Evolutionary conservation across 2,329 filamentous ascomycete genomes (phyloP).

Genomic region (Venturia nashicola): DNA sequence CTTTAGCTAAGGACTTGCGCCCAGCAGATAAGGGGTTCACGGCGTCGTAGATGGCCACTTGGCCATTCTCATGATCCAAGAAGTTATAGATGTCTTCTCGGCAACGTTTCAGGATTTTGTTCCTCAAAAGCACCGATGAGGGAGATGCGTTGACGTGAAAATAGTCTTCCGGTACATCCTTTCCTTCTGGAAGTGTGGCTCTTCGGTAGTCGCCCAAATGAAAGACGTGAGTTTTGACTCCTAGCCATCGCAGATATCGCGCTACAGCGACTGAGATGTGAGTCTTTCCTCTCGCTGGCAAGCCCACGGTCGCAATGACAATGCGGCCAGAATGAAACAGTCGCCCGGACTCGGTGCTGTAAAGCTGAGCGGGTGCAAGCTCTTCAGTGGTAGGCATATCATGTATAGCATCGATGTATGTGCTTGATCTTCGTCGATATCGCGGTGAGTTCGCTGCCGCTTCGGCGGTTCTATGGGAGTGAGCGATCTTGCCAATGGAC

Average conservation of each 20-base stretch:
- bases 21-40: conserved; percentile 84
- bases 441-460: conserved; percentile 82
- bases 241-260: conserved; percentile 90
- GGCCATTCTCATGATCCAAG: conserved; percentile 91
- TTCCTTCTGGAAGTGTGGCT: conserved; percentile 72
- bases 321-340: conserved; percentile 96
- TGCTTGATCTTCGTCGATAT: conserved; percentile 86
- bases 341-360: conserved; percentile 93
- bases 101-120: conserved; percentile 96
- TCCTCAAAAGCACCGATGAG: conserved; percentile 79
- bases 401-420: conserved; percentile 94
- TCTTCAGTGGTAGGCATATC: conserved; percentile 74
- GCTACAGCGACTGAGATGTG: conserved; percentile 94
- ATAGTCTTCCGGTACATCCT: conserved; percentile 88
- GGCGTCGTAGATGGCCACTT: conserved; percentile 96
- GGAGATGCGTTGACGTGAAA: conserved; percentile 94
- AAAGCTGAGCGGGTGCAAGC: conserved; percentile 89
- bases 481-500: conserved; percentile 10
- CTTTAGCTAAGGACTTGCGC: conserved; percentile 75
- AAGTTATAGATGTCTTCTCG: conserved; percentile 95
- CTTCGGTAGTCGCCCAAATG: conserved; percentile 93
- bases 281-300: conserved; percentile 93
- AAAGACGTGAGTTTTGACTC: conserved; percentile 96
- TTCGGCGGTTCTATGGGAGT: conserved; percentile 62
- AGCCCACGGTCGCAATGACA: conserved; percentile 90